A percentile compares a stretch with the other conserved stretches of the same genome.
Conservation (phyloP, 2,329 filamentous ascomycete species). For the Ophiostoma australiae region DNA sequence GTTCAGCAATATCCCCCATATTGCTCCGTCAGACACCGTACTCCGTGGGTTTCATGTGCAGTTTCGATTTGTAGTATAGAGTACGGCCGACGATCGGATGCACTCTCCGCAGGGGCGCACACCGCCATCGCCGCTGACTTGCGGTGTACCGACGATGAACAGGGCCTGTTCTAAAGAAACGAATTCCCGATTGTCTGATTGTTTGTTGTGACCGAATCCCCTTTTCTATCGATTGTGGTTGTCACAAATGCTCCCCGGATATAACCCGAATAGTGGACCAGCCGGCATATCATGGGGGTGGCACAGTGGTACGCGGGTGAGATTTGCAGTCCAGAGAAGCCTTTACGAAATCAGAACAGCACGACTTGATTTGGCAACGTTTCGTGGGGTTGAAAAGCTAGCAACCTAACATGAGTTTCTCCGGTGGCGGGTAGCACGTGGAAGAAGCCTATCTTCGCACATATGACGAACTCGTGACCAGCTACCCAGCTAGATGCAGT, state of each 20-base stretch:
- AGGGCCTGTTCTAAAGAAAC: too few species aligned
- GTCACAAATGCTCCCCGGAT: background rate
- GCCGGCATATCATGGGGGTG: background rate
- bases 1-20: background rate
- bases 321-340: background rate
- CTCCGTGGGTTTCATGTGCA: background rate
- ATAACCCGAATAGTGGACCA: background rate
- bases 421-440: background rate
- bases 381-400: background rate
- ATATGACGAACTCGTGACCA: background rate
- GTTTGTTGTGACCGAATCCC: background rate
- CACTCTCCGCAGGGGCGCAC: background rate
- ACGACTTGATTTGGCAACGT: background rate
- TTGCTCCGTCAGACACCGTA: background rate
- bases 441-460: background rate
- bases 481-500: background rate
- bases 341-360: background rate
- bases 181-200: too few species aligned
- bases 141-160: background rate
- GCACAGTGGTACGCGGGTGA: background rate
- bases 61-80: background rate
- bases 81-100: conserved; percentile 1
- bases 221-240: background rate
- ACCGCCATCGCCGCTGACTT: background rate
- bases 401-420: background rate